A percentile compares a stretch with the other conserved stretches of the same genome.
Conservation (phyloP, 768 basidiomycete species). For the Xanthoconium purpureum region DNA sequence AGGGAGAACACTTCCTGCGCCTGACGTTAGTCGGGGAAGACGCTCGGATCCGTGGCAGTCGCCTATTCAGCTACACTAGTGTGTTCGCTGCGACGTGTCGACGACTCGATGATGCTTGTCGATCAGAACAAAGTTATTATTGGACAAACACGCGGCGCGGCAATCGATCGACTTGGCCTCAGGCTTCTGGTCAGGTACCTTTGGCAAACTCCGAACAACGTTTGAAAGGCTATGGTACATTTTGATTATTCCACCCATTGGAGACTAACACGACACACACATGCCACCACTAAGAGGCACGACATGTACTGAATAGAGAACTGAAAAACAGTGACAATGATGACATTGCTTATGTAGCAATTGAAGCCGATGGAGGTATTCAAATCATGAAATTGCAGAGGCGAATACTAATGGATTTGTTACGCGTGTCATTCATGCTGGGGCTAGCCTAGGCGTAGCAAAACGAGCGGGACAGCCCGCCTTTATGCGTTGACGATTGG, state of each 20-base stretch:
- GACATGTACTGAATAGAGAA: not conserved
- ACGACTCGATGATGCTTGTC: not conserved
- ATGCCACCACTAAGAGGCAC: not conserved
- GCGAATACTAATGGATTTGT: not conserved
- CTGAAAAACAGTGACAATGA: not conserved
- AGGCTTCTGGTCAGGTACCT: no score
- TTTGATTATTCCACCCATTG: not conserved
- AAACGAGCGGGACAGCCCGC: not conserved
- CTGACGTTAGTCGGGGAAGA: slow-evolving; percentile 21
- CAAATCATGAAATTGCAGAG: not conserved
- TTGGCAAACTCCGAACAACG: no score
- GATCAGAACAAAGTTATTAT: not conserved
- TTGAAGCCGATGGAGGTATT: not conserved
- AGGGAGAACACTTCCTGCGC: slow-evolving; percentile 21
- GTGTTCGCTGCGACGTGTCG: not conserved
- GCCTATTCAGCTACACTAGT: not conserved
- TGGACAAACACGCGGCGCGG: not conserved
- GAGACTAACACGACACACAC: not conserved
- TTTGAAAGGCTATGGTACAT: not conserved
- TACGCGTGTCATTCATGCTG: not conserved
- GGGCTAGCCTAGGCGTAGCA: not conserved
- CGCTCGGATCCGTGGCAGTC: not conserved
- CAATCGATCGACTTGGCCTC: not conserved
- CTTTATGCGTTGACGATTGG: not conserved
- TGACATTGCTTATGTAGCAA: not conserved